A percentile compares a stretch with the other conserved stretches of the same genome.
phyloP scores from a whole-genome alignment of 805 yeast species.

The Cyberlindnera veronae region DNA sequence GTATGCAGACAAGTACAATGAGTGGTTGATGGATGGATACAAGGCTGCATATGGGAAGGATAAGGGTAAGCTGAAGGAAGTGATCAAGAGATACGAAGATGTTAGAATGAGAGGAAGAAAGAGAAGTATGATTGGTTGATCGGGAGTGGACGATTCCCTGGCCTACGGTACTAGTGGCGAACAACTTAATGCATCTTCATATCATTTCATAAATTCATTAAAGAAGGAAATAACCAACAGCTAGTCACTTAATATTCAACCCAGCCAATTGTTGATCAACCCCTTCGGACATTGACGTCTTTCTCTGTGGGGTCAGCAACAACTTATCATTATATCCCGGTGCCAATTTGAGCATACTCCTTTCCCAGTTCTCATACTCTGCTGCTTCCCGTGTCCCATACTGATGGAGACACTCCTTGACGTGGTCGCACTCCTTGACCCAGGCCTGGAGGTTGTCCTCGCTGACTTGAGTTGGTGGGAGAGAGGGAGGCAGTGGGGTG shows the following conservation, averaged over 20 bases:
- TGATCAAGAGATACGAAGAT: slow-evolving; percentile 64
- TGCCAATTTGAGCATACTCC: slow-evolving; percentile 30
- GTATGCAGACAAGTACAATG: slow-evolving; percentile 57
- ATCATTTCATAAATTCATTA: slow-evolving; percentile 12
- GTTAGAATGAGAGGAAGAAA: slow-evolving; percentile 92
- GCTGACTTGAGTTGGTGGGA: slow-evolving; percentile 32
- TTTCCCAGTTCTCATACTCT: slow-evolving; percentile 33
- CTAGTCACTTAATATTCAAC: slow-evolving; percentile 24
- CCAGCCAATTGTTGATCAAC: slow-evolving; percentile 2
- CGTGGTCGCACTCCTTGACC: slow-evolving; percentile 30
- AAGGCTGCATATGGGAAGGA: slow-evolving; percentile 36
- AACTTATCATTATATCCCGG: slow-evolving; percentile 39
- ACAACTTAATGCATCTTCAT: too few relatives aligned
- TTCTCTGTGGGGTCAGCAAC: slow-evolving; percentile 22
- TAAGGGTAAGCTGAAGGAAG: slow-evolving; percentile 44
- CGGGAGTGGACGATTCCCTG: too few relatives aligned
- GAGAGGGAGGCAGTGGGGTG: slow-evolving; percentile 32
- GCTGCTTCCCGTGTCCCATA: slow-evolving; percentile 27
- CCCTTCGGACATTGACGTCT: not conserved
- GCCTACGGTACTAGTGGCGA: too few relatives aligned
- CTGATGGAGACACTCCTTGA: slow-evolving; percentile 24
- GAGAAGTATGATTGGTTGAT: slow-evolving; percentile 85
- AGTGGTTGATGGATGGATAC: slow-evolving; percentile 75
- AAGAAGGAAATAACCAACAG: slow-evolving; percentile 1
- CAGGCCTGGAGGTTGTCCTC: slow-evolving; percentile 31